These are phyloP conservation scores for Plasmodium relictum DNA, from an alignment of 169 alveolate species.

Conservation along the genomic window DNA sequence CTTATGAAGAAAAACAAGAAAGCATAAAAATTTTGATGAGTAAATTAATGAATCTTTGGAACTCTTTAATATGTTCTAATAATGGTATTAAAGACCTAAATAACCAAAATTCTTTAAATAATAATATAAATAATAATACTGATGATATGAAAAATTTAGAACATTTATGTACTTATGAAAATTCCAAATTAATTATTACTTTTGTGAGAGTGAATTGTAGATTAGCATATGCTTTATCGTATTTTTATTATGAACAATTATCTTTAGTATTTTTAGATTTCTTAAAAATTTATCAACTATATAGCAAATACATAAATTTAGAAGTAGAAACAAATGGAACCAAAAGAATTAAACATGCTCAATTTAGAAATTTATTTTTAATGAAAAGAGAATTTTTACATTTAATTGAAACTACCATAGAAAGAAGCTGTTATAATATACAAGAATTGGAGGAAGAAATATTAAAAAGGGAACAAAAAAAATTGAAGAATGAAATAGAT, in stretches of 20 bases:
- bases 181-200: conserved; percentile 68
- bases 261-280: conserved; percentile 62
- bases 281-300: conserved; percentile 85
- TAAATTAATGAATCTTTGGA: conserved; percentile 69
- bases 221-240: conserved; percentile 76
- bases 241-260: conserved; percentile 69
- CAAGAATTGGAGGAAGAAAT: conserved; percentile 71
- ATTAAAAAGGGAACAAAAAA: conserved; percentile 72
- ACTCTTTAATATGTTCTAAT: conserved; percentile 49
- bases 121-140: background rate
- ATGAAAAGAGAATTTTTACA: conserved; percentile 84
- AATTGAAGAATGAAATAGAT: conserved; percentile 69
- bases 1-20: conserved; percentile 75
- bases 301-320: conserved; percentile 83
- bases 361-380: conserved; percentile 75
- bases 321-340: conserved; percentile 85
- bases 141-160: conserved; percentile 63
- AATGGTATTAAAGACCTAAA: conserved; percentile 45
- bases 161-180: conserved; percentile 67
- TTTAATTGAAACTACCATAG: conserved; percentile 84
- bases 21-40: conserved; percentile 74
- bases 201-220: conserved; percentile 75
- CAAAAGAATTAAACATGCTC: conserved; percentile 74
- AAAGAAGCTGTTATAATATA: conserved; percentile 77
- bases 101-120: conserved; percentile 6